Evolutionary conservation across 129 eudicot genomes (phyloP).

Genomic region (Rutidosis leptorrhynchoides): DNA sequence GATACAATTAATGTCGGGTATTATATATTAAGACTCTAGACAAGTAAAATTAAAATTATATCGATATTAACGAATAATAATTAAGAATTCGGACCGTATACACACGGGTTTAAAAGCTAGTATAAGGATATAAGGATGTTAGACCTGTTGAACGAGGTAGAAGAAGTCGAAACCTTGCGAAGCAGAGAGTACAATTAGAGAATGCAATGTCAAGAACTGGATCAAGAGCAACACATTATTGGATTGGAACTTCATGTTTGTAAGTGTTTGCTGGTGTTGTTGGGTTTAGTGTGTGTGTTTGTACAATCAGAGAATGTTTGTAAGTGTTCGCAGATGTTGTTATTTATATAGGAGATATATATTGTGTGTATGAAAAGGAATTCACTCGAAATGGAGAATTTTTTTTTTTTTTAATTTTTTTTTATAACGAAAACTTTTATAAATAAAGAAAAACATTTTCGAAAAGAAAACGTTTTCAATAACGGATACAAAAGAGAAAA

Average conservation of each 20-base stretch:
- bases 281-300: slow-evolving; percentile 10
- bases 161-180: slow-evolving; percentile 62
- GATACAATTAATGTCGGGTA: too few species aligned
- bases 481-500: too few species aligned
- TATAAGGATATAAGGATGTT: too few species aligned
- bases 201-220: slow-evolving; percentile 27
- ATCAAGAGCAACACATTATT: neutral
- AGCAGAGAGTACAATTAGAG: slow-evolving; percentile 25
- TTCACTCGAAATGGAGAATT: slow-evolving; percentile 15
- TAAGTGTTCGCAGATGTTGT: neutral
- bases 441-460: too few species aligned
- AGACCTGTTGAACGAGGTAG: slow-evolving; percentile 77
- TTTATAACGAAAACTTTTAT: too few species aligned
- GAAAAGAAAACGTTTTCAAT: too few species aligned
- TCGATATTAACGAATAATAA: too few species aligned
- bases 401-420: too few species aligned
- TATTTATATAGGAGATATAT: slow-evolving; percentile 16
- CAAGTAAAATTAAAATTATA: too few species aligned
- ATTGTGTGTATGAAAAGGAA: slow-evolving; percentile 22
- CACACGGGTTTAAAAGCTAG: too few species aligned
- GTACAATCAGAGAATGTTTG: slow-evolving; percentile 5
- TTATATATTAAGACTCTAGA: too few species aligned
- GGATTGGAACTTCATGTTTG: slow-evolving; percentile 12
- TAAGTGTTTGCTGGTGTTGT: slow-evolving; percentile 7
- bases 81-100: neutral